Evolutionary conservation across 139 green algal genomes (phyloP).

Genomic region (Zygnema circumcarinatum): DNA sequence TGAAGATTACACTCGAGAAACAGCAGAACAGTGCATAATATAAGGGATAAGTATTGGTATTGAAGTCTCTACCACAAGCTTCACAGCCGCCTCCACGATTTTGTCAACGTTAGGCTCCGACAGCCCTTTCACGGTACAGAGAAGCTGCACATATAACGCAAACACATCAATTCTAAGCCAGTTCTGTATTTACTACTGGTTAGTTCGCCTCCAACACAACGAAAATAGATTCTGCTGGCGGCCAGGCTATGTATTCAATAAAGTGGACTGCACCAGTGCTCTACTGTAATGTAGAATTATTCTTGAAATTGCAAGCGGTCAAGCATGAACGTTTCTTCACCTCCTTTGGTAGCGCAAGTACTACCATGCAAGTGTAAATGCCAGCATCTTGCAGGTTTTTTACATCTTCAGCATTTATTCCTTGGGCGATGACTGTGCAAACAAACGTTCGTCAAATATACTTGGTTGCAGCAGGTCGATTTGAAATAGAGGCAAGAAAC

Average conservation of each 20-base stretch:
- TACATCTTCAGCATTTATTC: constrained; percentile 68
- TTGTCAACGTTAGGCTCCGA: constrained; percentile 94
- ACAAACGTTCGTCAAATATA: neutral
- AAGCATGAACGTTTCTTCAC: constrained; percentile 45
- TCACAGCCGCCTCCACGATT: constrained; percentile 70
- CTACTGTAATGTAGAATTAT: no score
- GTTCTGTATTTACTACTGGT: neutral
- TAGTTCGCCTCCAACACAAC: neutral
- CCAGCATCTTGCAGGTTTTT: constrained; percentile 91
- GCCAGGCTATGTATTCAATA: neutral
- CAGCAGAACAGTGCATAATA: no score
- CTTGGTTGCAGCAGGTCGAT: neutral
- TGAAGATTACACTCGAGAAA: no score
- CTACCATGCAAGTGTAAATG: constrained; percentile 75
- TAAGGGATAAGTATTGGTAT: neutral
- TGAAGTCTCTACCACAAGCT: constrained; percentile 55
- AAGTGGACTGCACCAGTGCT: no score
- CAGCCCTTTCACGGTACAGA: constrained; percentile 88
- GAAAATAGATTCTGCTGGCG: neutral
- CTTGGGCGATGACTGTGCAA: constrained; percentile 45
- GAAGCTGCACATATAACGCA: constrained; percentile 29
- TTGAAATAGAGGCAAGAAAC: neutral
- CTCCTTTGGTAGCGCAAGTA: constrained; percentile 85
- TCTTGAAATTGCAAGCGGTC: no score
- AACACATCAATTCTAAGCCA: constrained; percentile 30